These are phyloP conservation scores for Cytospora leucostoma DNA, from an alignment of 2,329 filamentous ascomycete genomes.

Conservation along the genomic window DNA sequence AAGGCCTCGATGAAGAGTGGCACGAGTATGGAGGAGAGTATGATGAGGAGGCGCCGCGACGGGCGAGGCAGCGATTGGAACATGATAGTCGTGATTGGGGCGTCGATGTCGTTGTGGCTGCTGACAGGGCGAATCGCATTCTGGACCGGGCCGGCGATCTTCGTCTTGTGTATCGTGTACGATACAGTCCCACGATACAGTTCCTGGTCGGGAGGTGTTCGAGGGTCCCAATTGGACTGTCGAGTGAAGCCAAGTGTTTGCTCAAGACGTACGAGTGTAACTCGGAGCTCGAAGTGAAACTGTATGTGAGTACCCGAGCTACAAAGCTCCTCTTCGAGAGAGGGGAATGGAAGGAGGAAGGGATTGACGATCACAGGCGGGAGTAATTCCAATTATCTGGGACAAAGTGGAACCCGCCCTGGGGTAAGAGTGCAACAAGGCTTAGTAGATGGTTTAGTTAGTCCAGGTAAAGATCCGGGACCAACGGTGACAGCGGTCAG, in stretches of 20 bases:
- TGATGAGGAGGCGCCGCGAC: conserved; percentile 30
- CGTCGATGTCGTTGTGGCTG: background rate
- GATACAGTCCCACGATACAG: background rate
- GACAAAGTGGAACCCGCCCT: background rate
- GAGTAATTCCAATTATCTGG: background rate
- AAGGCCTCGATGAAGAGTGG: conserved; percentile 39
- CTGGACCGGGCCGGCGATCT: background rate
- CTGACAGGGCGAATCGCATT: conserved; percentile 10
- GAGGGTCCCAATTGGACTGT: background rate
- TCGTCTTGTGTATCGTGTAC: background rate
- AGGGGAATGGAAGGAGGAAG: background rate
- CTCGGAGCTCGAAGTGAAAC: background rate
- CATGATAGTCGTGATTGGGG: conserved; percentile 41
- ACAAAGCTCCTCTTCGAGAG: background rate
- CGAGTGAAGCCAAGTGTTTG: background rate
- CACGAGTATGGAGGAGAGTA: conserved; percentile 36
- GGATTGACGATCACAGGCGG: background rate
- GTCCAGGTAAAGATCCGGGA: too few species aligned
- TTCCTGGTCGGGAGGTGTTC: background rate
- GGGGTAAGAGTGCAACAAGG: background rate
- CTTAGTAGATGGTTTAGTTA: too few species aligned
- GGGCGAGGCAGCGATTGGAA: conserved; percentile 33
- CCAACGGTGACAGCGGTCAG: background rate
- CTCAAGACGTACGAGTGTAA: background rate
- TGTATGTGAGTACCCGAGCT: background rate